Conservation (phyloP, 208 protist species). For the Pavlovales sp. region DNA sequence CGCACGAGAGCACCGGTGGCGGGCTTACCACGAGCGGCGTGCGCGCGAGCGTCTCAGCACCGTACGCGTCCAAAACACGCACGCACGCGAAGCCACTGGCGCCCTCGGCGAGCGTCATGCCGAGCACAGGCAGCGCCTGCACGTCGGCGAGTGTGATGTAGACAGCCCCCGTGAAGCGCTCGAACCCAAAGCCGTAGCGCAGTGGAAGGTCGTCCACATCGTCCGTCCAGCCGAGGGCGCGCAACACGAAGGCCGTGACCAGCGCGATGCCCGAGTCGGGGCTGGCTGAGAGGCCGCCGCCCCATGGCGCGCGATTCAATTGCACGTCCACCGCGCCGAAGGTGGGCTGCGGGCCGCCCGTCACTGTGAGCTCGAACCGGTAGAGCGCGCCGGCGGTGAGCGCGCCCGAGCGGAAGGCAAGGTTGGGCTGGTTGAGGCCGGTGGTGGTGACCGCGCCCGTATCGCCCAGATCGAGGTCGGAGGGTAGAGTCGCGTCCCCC, state of each 20-base stretch:
- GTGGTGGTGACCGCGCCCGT: not conserved
- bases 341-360: no score
- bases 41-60: no score
- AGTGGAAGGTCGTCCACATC: not conserved
- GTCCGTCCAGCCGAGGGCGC: not conserved
- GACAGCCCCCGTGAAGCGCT: no score
- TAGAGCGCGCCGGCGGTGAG: not conserved
- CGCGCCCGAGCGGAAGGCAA: not conserved
- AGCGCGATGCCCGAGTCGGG: not conserved
- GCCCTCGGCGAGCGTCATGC: no score
- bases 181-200: not conserved
- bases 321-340: not conserved
- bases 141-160: no score
- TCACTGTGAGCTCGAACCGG: not conserved
- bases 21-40: no score
- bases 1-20: no score
- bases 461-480: not conserved
- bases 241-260: not conserved
- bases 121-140: no score
- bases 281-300: not conserved
- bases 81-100: no score
- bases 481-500: no score
- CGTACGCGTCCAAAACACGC: no score
- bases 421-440: not conserved
- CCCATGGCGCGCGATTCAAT: not conserved